A percentile compares a stretch with the other conserved stretches of the same genome.
phyloP scores from a whole-genome alignment of 2,329 filamentous ascomycete species.

The Trichophyton rubrum region DNA sequence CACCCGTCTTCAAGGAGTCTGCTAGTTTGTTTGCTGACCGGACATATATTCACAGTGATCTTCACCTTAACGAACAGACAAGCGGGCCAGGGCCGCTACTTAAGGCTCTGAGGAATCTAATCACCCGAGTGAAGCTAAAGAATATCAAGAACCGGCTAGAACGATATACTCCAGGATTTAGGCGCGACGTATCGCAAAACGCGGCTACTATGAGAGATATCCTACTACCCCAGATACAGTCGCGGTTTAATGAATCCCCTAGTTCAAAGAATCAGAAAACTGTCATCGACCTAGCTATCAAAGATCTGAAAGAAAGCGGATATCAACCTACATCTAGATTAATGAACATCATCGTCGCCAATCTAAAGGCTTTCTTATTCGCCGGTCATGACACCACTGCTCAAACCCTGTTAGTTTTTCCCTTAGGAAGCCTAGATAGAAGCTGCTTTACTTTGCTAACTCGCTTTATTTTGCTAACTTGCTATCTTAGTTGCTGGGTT shows the following conservation, averaged over 20 bases:
- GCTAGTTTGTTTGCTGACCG: neutral
- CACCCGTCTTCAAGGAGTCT: neutral
- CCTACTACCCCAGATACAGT: neutral
- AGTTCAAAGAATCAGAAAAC: conserved; percentile 2
- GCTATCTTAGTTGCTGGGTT: neutral
- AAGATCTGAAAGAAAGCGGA: conserved; percentile 4
- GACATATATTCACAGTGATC: neutral
- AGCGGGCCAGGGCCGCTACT: neutral
- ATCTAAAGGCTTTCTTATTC: conserved; percentile 24
- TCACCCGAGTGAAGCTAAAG: conserved; percentile 2
- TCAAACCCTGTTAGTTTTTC: conserved; percentile 18
- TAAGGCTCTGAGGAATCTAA: neutral
- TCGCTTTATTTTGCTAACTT: neutral
- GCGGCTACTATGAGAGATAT: neutral
- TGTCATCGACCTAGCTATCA: conserved; percentile 4
- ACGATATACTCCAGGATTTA: neutral
- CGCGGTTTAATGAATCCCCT: neutral
- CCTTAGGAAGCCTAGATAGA: neutral
- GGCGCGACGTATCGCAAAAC: neutral
- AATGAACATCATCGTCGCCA: conserved; percentile 6
- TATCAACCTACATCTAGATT: neutral
- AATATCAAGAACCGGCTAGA: neutral
- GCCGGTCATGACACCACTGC: conserved; percentile 26
- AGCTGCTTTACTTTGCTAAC: neutral
- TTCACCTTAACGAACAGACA: neutral